phyloP scores from a whole-genome alignment of 78 protist species.

The Dictyostelium firmibasis region DNA sequence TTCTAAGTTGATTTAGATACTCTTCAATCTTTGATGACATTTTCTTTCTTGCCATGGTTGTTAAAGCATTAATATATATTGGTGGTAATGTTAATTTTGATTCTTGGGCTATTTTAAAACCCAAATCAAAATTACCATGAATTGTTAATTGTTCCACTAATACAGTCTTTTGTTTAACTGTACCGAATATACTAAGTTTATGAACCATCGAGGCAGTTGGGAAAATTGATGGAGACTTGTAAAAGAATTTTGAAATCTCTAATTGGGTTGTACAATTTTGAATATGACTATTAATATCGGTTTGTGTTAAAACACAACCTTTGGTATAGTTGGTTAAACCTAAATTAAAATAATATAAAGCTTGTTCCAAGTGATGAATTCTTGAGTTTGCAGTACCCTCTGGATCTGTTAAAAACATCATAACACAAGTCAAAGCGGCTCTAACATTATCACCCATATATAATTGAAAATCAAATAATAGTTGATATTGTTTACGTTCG shows the following conservation, averaged over 20 bases:
- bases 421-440: slow-evolving; percentile 80
- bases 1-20: slow-evolving; percentile 22
- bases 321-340: not conserved
- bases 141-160: slow-evolving; percentile 55
- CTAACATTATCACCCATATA: slow-evolving; percentile 77
- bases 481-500: slow-evolving; percentile 4
- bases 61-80: slow-evolving; percentile 40
- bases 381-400: not conserved
- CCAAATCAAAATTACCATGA: slow-evolving; percentile 55
- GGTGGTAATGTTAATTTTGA: slow-evolving; percentile 27
- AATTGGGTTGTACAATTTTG: slow-evolving; percentile 47
- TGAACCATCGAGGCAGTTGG: not conserved
- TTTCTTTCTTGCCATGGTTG: slow-evolving; percentile 52
- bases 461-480: slow-evolving; percentile 65
- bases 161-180: slow-evolving; percentile 28
- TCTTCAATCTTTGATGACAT: slow-evolving; percentile 39
- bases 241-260: slow-evolving; percentile 56
- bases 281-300: slow-evolving; percentile 38
- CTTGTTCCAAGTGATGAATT: slow-evolving; percentile 29
- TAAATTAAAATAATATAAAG: not conserved
- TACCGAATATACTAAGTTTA: slow-evolving; percentile 38
- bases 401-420: slow-evolving; percentile 22
- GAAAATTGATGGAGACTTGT: not conserved
- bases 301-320: slow-evolving; percentile 9
- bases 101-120: slow-evolving; percentile 72